Percentiles rank a stretch among this genome's conserved stretches.
These are phyloP conservation scores for Larix kaempferi DNA, from an alignment of 75 land plant species.

Conservation along the genomic window DNA sequence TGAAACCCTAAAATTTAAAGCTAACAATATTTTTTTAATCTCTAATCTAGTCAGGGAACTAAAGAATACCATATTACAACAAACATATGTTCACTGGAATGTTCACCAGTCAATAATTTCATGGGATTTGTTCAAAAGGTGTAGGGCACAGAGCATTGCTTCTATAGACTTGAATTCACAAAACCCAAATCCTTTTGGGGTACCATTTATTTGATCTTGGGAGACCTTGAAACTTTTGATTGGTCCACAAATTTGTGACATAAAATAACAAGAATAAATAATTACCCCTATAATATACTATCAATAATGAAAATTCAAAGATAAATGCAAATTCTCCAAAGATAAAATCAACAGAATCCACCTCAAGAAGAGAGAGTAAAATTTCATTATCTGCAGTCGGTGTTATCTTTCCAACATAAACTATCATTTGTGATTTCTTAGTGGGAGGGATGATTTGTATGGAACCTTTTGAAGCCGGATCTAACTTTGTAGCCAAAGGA, in stretches of 20 bases:
- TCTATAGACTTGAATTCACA: no score
- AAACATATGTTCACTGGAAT: no score
- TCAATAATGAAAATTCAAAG: background rate
- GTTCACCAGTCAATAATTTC: no score
- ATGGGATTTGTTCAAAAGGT: no score
- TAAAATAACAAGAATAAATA: background rate
- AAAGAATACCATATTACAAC: no score
- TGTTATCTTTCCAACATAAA: conserved; percentile 93
- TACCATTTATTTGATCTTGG: conserved; percentile 65
- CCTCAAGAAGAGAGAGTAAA: conserved; percentile 67
- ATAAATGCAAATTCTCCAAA: background rate
- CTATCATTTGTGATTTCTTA: conserved; percentile 93
- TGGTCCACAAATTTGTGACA: conserved; percentile 74
- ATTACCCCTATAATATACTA: background rate
- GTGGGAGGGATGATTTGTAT: conserved; percentile 39
- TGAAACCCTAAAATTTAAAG: no score
- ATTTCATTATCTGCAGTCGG: conserved; percentile 86
- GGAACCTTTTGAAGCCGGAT: conserved; percentile 45
- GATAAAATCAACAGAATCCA: no score
- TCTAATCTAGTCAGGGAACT: no score
- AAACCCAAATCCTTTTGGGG: no score
- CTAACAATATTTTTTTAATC: no score
- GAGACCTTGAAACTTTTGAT: conserved; percentile 90
- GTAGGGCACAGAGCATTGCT: no score
- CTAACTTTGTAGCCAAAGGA: conserved; percentile 42